Base-by-base conservation (phyloP, 179 eudicot species). In the Camellia oleifera region DNA sequence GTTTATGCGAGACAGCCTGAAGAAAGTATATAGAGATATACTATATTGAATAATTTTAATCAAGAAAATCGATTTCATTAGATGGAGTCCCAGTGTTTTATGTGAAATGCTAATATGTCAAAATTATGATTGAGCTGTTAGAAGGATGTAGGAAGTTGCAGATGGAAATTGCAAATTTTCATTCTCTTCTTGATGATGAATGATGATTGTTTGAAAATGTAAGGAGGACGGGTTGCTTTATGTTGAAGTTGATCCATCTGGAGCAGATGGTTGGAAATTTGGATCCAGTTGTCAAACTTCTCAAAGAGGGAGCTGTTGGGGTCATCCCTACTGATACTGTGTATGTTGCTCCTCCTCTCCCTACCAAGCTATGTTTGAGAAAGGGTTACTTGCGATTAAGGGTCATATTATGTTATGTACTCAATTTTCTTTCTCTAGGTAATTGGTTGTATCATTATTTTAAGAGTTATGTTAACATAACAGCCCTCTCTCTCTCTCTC, bases 281-380 rank as follows among this genome's bases (percentile, higher is more conserved):
- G 83, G 98, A 94, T 74, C 87, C 93, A 54, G 83, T 91, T 65
- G 86, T 88, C 45, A 81, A 91, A 84, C 92, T 90, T 77, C 76
- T 94, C 77, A 88, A 90, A 78, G 83, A 83, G 73, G 98, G 98
- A 75, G 97, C 97, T 46, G 98, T 94, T 85, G 97, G 98, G 44
- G 98, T 94, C 82, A 94, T 94, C 80, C 98, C 98, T 60, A 94
- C 98, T 7, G 98, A 94, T 77, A 94, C 98, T 9, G 93, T 93
- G 98, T 94, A 88, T 77, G 94, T 77, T 81, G 66, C 77, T 77
- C 62, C 63, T 77, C 62, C 63, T 56, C 75, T 70, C 63, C 17
- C 45, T 62, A 4, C 56, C 13, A 53, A 26, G 26, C 11, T 12
- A 4, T 48, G 52, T 48, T 48, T 48, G 7, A 48, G 52, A 48